Conservation (phyloP, 345 rosid genomes). For the Sonneratia caseolaris region DNA sequence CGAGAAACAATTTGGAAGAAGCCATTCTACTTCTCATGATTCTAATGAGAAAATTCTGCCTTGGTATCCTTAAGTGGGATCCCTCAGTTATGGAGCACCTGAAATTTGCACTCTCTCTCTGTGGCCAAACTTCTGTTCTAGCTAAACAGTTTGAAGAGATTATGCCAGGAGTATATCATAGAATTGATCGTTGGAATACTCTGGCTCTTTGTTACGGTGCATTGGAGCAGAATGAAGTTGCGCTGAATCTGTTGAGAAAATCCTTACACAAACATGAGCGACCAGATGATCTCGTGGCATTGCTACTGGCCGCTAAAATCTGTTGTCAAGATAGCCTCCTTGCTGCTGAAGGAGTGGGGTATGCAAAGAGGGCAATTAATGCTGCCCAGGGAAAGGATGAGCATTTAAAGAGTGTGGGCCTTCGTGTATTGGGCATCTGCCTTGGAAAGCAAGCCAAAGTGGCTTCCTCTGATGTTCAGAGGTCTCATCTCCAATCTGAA, state of each 20-base stretch:
- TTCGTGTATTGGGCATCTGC: constrained; percentile 73
- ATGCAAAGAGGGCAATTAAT: constrained; percentile 54
- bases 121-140: constrained; percentile 63
- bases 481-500: constrained; percentile 69
- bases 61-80: constrained; percentile 65
- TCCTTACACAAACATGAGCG: constrained; percentile 69
- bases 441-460: constrained; percentile 70
- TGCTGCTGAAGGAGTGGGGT: constrained; percentile 72
- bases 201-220: constrained; percentile 71
- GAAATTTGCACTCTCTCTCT: constrained; percentile 59
- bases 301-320: constrained; percentile 74
- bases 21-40: constrained; percentile 84
- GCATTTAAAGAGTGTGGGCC: constrained; percentile 69
- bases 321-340: constrained; percentile 58
- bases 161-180: constrained; percentile 66
- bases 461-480: constrained; percentile 71
- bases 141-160: constrained; percentile 77
- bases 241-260: constrained; percentile 70
- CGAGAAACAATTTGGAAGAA: constrained; percentile 86
- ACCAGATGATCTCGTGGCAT: constrained; percentile 60
- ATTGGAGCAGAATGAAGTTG: constrained; percentile 46
- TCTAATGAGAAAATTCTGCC: constrained; percentile 51
- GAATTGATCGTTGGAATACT: constrained; percentile 78
- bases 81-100: constrained; percentile 81
- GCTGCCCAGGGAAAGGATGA: constrained; percentile 53